These are phyloP conservation scores for Mycena venus DNA, from an alignment of 768 basidiomycete species.

Conservation along the genomic window DNA sequence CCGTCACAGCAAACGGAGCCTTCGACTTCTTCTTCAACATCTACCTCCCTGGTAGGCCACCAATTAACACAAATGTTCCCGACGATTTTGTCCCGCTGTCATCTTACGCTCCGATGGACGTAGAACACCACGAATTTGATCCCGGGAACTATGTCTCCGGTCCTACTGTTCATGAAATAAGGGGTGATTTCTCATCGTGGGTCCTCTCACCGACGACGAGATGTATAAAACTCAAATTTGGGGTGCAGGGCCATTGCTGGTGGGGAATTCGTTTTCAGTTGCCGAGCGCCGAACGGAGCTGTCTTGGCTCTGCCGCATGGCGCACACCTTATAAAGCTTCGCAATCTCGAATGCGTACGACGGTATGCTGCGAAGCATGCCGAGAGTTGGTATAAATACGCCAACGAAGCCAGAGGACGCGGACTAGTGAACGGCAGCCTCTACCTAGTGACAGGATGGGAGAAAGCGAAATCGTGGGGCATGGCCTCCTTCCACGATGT, in stretches of 20 bases:
- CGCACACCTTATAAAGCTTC: conserved; percentile 16
- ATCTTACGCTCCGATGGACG: neutral
- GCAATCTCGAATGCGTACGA: conserved; percentile 9
- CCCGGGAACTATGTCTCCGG: neutral
- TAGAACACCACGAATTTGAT: neutral
- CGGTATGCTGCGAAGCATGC: conserved; percentile 31
- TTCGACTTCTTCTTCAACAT: conserved; percentile 52
- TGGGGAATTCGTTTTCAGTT: neutral
- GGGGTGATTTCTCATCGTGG: no score
- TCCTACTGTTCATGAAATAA: neutral
- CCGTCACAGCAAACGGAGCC: conserved; percentile 42
- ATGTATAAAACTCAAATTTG: no score
- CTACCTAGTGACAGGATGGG: conserved; percentile 36
- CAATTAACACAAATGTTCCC: conserved; percentile 43
- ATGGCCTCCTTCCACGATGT: conserved; percentile 29
- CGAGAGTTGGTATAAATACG: no score
- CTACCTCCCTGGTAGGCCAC: conserved; percentile 36
- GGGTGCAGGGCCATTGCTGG: no score
- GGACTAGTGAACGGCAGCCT: conserved; percentile 25
- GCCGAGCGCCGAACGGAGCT: conserved; percentile 15
- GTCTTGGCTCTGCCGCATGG: conserved; percentile 33
- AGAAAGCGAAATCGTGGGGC: conserved; percentile 32
- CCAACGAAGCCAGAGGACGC: conserved; percentile 12
- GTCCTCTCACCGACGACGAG: no score
- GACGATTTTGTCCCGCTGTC: conserved; percentile 34